phyloP scores from a whole-genome alignment of 495 filamentous ascomycete species.

The Xylaria curta region DNA sequence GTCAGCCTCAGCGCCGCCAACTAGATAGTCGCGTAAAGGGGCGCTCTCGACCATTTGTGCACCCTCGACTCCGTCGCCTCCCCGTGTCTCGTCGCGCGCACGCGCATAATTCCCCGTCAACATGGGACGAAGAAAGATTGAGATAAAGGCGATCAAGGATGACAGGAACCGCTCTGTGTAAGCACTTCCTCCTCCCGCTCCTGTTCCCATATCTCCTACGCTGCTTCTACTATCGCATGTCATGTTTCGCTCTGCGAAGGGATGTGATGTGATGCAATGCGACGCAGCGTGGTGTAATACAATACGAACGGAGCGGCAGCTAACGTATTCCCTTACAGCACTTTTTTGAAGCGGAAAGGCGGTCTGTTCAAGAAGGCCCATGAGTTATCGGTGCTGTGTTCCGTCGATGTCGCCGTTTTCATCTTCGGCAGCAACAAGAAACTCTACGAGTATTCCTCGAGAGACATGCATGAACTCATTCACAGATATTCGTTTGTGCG shows the following conservation, averaged over 20 bases:
- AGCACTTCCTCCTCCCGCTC: conserved; percentile 47
- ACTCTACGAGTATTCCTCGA: conserved; percentile 94
- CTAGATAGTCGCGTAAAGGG: conserved; percentile 22
- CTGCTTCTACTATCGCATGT: conserved; percentile 32
- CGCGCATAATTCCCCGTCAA: conserved; percentile 34
- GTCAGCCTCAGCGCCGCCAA: conserved; percentile 24
- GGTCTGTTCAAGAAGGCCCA: conserved; percentile 99
- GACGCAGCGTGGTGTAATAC: neutral
- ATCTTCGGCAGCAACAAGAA: conserved; percentile 99
- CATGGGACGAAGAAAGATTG: conserved; percentile 82
- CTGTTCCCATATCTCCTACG: conserved; percentile 16
- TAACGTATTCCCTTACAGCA: conserved; percentile 83
- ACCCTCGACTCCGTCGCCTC: neutral
- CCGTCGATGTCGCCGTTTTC: conserved; percentile 97
- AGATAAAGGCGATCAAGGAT: conserved; percentile 99
- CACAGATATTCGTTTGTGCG: conserved; percentile 87
- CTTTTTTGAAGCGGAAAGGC: conserved; percentile 97
- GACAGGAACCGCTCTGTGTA: conserved; percentile 99
- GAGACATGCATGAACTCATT: conserved; percentile 89
- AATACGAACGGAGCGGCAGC: conserved; percentile 82
- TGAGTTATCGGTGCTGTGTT: conserved; percentile 96
- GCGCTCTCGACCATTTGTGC: conserved; percentile 11
- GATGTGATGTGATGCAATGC: conserved; percentile 1
- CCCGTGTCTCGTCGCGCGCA: conserved; percentile 4
- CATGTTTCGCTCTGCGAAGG: conserved; percentile 2